Evolutionary conservation across 225 moss, liverwort and hornwort genomes (phyloP).

Genomic region (Climacium dendroides): DNA sequence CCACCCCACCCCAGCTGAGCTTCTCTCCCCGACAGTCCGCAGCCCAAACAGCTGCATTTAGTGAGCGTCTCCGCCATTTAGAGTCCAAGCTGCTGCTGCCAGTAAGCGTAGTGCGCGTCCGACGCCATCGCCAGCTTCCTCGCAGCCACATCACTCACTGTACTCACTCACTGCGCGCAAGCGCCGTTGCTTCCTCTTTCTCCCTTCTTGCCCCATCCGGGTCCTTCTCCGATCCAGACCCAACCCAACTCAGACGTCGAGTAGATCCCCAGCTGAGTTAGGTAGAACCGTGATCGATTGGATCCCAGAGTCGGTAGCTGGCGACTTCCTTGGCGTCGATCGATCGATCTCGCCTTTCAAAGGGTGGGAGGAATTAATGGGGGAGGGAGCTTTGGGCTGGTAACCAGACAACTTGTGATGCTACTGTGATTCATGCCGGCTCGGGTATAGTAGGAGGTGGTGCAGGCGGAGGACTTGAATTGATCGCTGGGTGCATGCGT

Average conservation of each 20-base stretch:
- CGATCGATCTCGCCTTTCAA: background rate
- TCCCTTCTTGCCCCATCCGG: too few relatives aligned
- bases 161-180: background rate
- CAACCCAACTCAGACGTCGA: background rate
- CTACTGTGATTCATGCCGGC: background rate
- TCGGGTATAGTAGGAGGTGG: background rate
- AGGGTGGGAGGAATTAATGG: background rate
- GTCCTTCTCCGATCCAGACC: background rate
- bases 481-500: too few relatives aligned
- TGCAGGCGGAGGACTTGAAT: background rate
- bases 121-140: background rate
- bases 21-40: background rate
- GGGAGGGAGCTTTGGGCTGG: background rate
- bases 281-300: background rate
- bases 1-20: background rate
- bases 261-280: background rate
- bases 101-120: background rate
- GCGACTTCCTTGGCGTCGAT: background rate
- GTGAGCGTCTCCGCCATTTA: background rate
- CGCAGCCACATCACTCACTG: background rate
- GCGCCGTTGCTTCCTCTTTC: background rate
- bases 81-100: background rate
- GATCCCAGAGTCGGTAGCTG: background rate
- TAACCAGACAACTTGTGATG: background rate
- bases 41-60: background rate